Percentiles rank a stretch among this genome's conserved stretches.
Evolutionary conservation across 2,329 filamentous ascomycete species (phyloP).

Genomic region (Tolypocladium sp.): DNA sequence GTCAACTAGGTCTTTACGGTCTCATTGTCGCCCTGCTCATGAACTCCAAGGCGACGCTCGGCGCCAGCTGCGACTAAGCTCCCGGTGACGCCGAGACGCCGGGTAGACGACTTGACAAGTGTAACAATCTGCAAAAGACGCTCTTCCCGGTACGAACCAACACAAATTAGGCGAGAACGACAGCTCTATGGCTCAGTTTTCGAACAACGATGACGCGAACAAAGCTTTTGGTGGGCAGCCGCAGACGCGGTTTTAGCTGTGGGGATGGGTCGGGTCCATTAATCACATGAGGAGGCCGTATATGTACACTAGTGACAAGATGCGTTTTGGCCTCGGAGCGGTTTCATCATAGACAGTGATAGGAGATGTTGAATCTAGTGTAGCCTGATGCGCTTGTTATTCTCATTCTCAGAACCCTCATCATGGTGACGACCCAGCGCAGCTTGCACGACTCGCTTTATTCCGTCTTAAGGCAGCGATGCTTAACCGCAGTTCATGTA

Average conservation of each 20-base stretch:
- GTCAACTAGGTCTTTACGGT: slow-evolving; percentile 78
- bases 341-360: slow-evolving; percentile 39
- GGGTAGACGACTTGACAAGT: slow-evolving; percentile 26
- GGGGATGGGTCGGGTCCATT: background rate
- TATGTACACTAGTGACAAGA: slow-evolving; percentile 44
- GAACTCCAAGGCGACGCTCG: slow-evolving; percentile 82
- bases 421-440: too few species aligned
- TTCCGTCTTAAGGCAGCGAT: background rate
- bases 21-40: slow-evolving; percentile 98
- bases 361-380: slow-evolving; percentile 30
- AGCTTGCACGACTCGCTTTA: background rate
- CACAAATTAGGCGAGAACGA: slow-evolving; percentile 13
- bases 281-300: slow-evolving; percentile 16
- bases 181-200: slow-evolving; percentile 13
- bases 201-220: slow-evolving; percentile 1
- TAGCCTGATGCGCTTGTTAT: slow-evolving; percentile 27
- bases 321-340: slow-evolving; percentile 28
- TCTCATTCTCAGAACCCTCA: background rate
- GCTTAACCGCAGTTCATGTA: background rate
- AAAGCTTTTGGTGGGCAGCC: background rate
- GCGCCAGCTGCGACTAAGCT: slow-evolving; percentile 46
- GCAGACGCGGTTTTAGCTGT: background rate
- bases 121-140: slow-evolving; percentile 18
- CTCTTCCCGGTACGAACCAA: slow-evolving; percentile 10
- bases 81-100: background rate